Evolutionary conservation across 2,329 filamentous ascomycete species (phyloP), one percentile per base, ranked within the genome.

Genomic region (Trichoderma citrinoviride): DNA sequence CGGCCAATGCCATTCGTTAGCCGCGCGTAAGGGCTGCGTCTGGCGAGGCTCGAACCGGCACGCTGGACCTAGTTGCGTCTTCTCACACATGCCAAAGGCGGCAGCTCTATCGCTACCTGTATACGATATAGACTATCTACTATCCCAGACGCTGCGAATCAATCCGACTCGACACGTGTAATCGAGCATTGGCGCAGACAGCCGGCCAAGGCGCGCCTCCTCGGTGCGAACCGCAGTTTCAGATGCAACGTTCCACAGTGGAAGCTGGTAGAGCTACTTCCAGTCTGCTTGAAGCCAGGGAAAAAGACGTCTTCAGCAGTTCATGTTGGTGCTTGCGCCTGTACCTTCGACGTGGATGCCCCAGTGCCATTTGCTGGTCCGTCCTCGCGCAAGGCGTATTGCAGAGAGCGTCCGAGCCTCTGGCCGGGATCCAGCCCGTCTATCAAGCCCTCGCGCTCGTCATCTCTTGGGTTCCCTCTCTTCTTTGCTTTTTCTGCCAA

Each of bases 301-400:
- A 49, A 12, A 41, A 23, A 40, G 43, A 52, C 47, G n/a, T 47
- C 43, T 52, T 43, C 55, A 25, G 27, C 12, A 44, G 17, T 23
- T 29, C 47, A 1, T 33, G 50, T 54, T 12, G 37, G n/a, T 15
- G 33, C 50, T 2, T 40, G 50, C 33, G 40, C 43, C 25, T 25
- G 44, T 52, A 27, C 37, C 29, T 21, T n/a, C 7, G 21, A 55
- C 52, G 41, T 55, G 52, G 52, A 55, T 43, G n/a, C n/a, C n/a
- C n/a, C 14, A 19, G 41, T 5, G 1, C 37, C 33, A 14, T 37
- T 14, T 37, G 23, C 52, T 54, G 23, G 33, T 5, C 57, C 21
- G 37, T 44, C 57, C 57, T 14, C 46, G 33, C 25, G 57, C 33
- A 61, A 61, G 46, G 57, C 47, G 25, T 41, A 44, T 40, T 29